These are phyloP conservation scores for Xylaria sp. DNA, from an alignment of 2,329 filamentous ascomycete genomes.

Conservation along the genomic window DNA sequence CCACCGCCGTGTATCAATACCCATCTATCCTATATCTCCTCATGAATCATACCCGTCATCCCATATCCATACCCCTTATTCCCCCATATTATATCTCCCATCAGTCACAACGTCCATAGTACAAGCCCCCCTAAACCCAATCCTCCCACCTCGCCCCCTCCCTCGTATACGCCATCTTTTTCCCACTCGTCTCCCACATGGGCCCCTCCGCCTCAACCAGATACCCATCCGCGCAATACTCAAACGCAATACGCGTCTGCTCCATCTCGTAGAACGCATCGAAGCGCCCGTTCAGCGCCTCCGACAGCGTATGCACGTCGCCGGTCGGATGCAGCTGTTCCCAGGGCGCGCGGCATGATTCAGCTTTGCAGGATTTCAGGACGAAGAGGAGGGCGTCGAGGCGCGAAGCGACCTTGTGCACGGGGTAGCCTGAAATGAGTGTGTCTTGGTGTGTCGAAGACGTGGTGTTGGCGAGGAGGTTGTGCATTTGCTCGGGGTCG, in stretches of 20 bases:
- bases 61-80: no score
- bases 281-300: conserved; percentile 38
- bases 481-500: conserved; percentile 27
- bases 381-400: conserved; percentile 47
- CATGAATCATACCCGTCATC: no score
- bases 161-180: conserved; percentile 10
- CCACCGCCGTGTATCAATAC: no score
- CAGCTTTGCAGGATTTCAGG: conserved; percentile 44
- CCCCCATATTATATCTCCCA: not conserved
- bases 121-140: conserved; percentile 9
- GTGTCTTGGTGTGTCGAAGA: not conserved
- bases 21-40: no score
- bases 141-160: conserved; percentile 25
- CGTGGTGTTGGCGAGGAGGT: conserved; percentile 33
- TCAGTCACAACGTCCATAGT: not conserved
- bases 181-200: conserved; percentile 20
- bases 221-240: conserved; percentile 36
- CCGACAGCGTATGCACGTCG: conserved; percentile 37
- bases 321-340: conserved; percentile 41
- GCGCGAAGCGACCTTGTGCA: conserved; percentile 34
- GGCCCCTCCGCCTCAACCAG: conserved; percentile 25
- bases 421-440: conserved; percentile 13
- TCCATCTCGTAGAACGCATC: conserved; percentile 40
- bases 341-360: conserved; percentile 43
- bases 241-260: conserved; percentile 39